Base-by-base conservation (phyloP, 495 filamentous ascomycete genomes). In the Penicillium egyptiacum region DNA sequence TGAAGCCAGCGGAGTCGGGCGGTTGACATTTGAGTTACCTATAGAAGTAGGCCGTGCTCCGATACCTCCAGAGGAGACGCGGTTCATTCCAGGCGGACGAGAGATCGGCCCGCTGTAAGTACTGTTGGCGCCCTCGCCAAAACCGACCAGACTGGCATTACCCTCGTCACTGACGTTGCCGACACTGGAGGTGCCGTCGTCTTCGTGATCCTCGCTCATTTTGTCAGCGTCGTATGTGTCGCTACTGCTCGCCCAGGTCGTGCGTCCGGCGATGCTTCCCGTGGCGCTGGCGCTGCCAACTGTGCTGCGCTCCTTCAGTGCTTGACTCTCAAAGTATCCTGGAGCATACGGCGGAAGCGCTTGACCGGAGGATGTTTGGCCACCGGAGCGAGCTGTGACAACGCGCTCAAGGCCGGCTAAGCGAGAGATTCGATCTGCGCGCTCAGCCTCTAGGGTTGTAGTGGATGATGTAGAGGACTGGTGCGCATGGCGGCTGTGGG, bases 341-440 rank as follows among this genome's bases (percentile, higher is more conserved):
- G 68, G 76, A 26, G 41, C 62, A 42, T 70, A 74, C 41, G 59
- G 60, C 40, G 58, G 59, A 51, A 59, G 70, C 39, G 54, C 54
- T 20, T 63, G 60, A 19, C 60, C 62, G 30, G 59, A 62, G 58
- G 64, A 71, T 19, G 62, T 65, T 41, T 64, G 51, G 56, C 76
- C 74, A 52, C 64, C 79, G 12, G 77, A 71, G 28, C 89, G 87
- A 11, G 84, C 79, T 14, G 87, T 86, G 9, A 87, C 82, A 23
- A 96, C 86, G 20, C 88, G 84, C 64, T 92, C 90, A 33, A 96
- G 79, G 40, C 92, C 92, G 8, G 91, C 88, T 16, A 96, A 84
- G 25, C 92, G 90, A 35, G 90, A 94, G 67, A 96, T 96, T 62
- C 92, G 91, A 73, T 96, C 92, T 49, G 90, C 91, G 62, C 92